These are phyloP conservation scores for Globisporangium barbulae DNA, from an alignment of 352 stramenopile genomes.

Conservation along the genomic window DNA sequence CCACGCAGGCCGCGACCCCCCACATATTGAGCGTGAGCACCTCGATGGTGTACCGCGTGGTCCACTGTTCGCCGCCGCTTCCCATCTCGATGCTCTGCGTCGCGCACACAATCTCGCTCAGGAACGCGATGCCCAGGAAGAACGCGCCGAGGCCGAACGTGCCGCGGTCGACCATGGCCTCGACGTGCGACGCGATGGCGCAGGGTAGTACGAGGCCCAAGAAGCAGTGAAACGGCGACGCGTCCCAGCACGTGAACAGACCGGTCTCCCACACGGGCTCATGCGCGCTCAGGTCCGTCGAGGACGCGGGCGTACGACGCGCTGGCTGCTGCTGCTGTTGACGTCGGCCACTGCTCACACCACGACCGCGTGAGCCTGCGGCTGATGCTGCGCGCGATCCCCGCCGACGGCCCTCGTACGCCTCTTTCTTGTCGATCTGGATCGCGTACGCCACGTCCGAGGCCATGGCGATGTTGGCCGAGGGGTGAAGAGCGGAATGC, in stretches of 20 bases:
- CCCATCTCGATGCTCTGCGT: conserved; percentile 11
- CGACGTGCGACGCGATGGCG: conserved; percentile 13
- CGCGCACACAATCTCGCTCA: conserved; percentile 7
- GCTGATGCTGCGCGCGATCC: conserved; percentile 1
- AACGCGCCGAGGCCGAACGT: conserved; percentile 9
- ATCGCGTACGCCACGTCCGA: conserved; percentile 10
- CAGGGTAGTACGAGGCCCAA: conserved; percentile 12
- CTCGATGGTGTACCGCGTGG: conserved; percentile 7
- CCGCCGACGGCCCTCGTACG: conserved; percentile 2
- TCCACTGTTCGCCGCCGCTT: neutral
- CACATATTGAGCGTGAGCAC: conserved; percentile 13
- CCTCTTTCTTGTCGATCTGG: conserved; percentile 17
- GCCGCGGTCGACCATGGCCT: conserved; percentile 15
- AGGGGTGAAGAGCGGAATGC: too few species aligned
- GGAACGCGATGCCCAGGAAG: conserved; percentile 13
- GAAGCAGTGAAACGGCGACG: conserved; percentile 14
- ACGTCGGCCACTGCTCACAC: too few species aligned
- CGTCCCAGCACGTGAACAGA: conserved; percentile 14
- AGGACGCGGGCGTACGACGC: neutral
- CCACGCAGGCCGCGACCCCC: conserved; percentile 1
- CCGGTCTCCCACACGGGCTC: conserved; percentile 13
- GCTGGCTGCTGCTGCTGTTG: too few species aligned
- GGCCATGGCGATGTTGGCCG: neutral
- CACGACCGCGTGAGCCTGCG: neutral
- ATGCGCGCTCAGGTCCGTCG: neutral